Percentiles rank a stretch among this genome's conserved stretches.
These are phyloP conservation scores for Oxyria digyna DNA, from an alignment of 148 eudicot species.

Conservation along the genomic window DNA sequence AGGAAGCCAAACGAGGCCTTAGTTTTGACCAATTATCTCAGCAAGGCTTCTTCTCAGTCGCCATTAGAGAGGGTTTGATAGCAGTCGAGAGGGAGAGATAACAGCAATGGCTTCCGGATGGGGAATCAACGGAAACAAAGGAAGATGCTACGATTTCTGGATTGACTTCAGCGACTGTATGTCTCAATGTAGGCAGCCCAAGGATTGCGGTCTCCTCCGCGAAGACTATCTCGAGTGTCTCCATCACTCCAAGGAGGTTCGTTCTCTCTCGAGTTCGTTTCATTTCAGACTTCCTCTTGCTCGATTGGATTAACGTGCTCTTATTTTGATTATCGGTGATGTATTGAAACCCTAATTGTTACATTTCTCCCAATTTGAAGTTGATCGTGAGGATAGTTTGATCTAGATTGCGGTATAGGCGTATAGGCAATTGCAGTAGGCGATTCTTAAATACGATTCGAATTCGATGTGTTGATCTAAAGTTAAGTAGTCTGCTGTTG, in stretches of 20 bases:
- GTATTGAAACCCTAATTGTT: conserved; percentile 1
- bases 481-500: no score
- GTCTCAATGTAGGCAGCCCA: conserved; percentile 80
- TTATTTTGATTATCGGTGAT: neutral
- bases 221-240: conserved; percentile 98
- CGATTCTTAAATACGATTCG: neutral
- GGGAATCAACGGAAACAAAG: conserved; percentile 91
- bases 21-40: neutral
- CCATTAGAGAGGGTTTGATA: neutral
- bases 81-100: conserved; percentile 9
- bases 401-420: neutral
- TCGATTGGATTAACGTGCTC: neutral
- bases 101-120: conserved; percentile 82
- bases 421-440: neutral
- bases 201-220: conserved; percentile 72
- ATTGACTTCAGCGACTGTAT: conserved; percentile 93
- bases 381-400: neutral
- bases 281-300: neutral
- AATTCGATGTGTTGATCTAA: neutral
- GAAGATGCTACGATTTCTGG: conserved; percentile 95
- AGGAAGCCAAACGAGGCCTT: conserved; percentile 1
- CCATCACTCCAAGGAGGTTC: conserved; percentile 94
- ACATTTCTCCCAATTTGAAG: conserved; percentile 1
- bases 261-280: neutral
- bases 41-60: conserved; percentile 2